phyloP scores from a whole-genome alignment of 2,329 filamentous ascomycete genomes.

The Ascochyta clinopodiicola region DNA sequence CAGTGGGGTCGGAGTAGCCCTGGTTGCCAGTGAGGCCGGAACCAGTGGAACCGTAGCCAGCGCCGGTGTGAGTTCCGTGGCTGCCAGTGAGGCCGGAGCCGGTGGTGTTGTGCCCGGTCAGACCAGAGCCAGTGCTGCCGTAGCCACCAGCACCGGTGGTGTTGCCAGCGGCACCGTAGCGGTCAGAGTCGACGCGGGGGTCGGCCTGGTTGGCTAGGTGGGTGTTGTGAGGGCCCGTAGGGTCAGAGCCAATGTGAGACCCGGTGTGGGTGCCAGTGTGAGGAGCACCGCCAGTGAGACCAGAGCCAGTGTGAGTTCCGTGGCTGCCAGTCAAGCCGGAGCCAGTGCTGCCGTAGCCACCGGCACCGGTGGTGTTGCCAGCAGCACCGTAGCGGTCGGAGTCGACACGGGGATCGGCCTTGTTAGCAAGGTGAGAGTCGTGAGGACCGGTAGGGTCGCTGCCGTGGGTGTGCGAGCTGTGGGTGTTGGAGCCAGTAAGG shows the following conservation, averaged over 20 bases:
- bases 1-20: constrained; percentile 31
- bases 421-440: constrained; percentile 21
- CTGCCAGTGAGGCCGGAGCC: constrained; percentile 17
- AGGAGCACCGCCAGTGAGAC: constrained; percentile 1
- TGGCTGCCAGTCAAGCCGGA: constrained; percentile 13
- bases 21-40: constrained; percentile 12
- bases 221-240: constrained; percentile 27
- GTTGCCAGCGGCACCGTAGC: constrained; percentile 22
- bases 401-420: constrained; percentile 37
- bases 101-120: constrained; percentile 17
- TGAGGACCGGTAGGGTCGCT: constrained; percentile 30
- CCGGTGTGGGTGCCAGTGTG: constrained; percentile 16
- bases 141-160: constrained; percentile 20
- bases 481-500: constrained; percentile 6
- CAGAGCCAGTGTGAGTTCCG: constrained; percentile 13
- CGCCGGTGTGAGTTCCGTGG: constrained; percentile 1
- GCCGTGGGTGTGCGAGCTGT: constrained; percentile 6
- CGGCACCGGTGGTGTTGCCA: constrained; percentile 29
- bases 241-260: constrained; percentile 18
- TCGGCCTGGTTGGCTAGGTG: constrained; percentile 26
- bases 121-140: constrained; percentile 12
- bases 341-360: constrained; percentile 15
- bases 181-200: constrained; percentile 36
- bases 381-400: constrained; percentile 33
- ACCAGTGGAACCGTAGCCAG: constrained; percentile 12